A percentile compares a stretch with the other conserved stretches of the same genome.
Conservation (phyloP, 495 filamentous ascomycete genomes). For the Trichoderma erinaceum region DNA sequence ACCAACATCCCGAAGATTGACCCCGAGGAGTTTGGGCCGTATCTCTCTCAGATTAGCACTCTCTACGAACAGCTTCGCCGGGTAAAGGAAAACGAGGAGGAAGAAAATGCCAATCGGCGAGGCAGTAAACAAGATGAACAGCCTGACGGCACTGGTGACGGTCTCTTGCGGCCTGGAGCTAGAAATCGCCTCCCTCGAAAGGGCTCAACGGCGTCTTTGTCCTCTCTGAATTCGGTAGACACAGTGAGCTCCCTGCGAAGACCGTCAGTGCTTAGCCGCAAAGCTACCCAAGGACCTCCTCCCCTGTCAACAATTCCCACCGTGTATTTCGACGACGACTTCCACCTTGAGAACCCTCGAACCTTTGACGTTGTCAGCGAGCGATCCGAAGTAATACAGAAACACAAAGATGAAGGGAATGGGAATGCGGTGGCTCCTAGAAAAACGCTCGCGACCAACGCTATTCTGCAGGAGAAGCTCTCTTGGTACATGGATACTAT, state of each 20-base stretch:
- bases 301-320: constrained; percentile 86
- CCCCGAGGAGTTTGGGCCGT: constrained; percentile 68
- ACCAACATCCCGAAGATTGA: constrained; percentile 86
- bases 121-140: constrained; percentile 45
- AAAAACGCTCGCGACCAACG: constrained; percentile 91
- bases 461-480: constrained; percentile 96
- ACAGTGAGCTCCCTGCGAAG: constrained; percentile 40
- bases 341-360: constrained; percentile 91
- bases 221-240: constrained; percentile 46
- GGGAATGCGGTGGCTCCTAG: constrained; percentile 59
- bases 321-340: constrained; percentile 93
- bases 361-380: constrained; percentile 97
- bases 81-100: constrained; percentile 62
- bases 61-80: constrained; percentile 78
- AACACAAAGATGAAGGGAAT: constrained; percentile 52
- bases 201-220: constrained; percentile 41
- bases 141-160: constrained; percentile 41
- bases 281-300: constrained; percentile 58
- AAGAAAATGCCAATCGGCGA: constrained; percentile 41
- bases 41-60: constrained; percentile 73
- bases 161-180: constrained; percentile 37
- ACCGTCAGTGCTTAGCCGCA: constrained; percentile 44
- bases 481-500: constrained; percentile 99
- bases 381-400: constrained; percentile 79
- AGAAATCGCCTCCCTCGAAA: constrained; percentile 36